Base-by-base conservation (phyloP, 75 land plant species). In the Larix kaempferi region DNA sequence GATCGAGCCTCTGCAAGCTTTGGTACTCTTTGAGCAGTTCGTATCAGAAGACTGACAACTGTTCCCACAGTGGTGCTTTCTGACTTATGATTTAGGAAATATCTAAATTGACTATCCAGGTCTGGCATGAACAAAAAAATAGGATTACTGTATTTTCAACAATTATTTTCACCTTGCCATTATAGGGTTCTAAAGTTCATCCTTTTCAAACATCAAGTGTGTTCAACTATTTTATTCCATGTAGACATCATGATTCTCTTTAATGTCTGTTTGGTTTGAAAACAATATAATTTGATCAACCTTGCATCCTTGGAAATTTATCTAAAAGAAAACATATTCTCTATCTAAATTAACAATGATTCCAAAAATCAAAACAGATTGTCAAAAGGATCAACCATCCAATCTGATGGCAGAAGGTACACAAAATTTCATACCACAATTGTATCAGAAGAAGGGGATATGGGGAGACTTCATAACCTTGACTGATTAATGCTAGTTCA, bases 11-110 rank as follows among this genome's bases (percentile, higher is more conserved):
- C 93, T 67, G 83, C 86, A 57, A 89, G 69, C 67, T 77, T 76
- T 16, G 95, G 88, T 23, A 86, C 72, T 72, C 83, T 91, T 75
- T 97, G 98, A 62, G 88, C 76, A 12, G 91, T 76, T 37, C 86
- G 90, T 7, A 97, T 85, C 80, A 94, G 75, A 63, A 88, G 66
- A 35, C 84, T 74, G 15, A 89, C 78, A 25, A 97, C 65, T 41
- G 86, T 85, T 12, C 76, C 61, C n/a, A 63, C 56, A 57, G 88
- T 87, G 12, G 93, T 94, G 78, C 85, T 80, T 44, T 95, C 95
- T 56, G 74, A 80, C 14, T 74, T 55, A 37, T 86, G 76, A 71
- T 6, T 14, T 41, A 84, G 23, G 79, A 73, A 86, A 52, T 21
- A 58, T 76, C 75, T 71, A 64, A 84, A 88, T 16, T 75, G 72